These are phyloP conservation scores for Saccharomyces mikatae DNA, from an alignment of 805 yeast species.

Conservation along the genomic window DNA sequence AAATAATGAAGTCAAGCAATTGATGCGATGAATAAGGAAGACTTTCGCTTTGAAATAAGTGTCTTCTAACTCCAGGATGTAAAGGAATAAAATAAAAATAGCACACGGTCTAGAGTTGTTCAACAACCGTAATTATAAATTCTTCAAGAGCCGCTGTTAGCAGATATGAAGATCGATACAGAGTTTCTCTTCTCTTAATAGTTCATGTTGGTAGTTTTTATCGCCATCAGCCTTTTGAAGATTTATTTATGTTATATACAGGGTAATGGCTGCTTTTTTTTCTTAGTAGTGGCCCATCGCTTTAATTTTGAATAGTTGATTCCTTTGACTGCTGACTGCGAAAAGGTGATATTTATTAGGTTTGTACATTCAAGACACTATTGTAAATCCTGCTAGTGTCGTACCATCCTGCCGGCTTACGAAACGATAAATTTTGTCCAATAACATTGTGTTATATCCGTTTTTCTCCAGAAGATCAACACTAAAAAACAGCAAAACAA, in stretches of 20 bases:
- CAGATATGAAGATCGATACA: neutral
- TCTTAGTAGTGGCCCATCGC: neutral
- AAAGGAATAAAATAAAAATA: neutral
- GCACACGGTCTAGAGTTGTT: neutral
- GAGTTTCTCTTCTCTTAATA: neutral
- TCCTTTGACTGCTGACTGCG: neutral
- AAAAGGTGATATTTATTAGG: neutral
- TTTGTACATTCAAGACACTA: neutral
- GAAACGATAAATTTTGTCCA: neutral
- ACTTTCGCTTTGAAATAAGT: neutral
- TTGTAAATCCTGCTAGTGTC: neutral
- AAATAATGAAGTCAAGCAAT: neutral
- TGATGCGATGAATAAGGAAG: neutral
- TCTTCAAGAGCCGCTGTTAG: neutral
- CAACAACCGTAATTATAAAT: neutral
- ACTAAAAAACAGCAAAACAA: neutral
- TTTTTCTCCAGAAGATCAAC: neutral
- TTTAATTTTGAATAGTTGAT: neutral
- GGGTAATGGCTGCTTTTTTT: neutral
- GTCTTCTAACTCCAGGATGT: neutral
- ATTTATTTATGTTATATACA: neutral
- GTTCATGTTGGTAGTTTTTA: neutral
- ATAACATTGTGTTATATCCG: neutral
- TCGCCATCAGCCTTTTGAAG: neutral
- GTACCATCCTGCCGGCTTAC: neutral